Percentiles rank a stretch among this genome's conserved stretches.
These are phyloP conservation scores for Globisporangium okanoganense DNA, from an alignment of 352 stramenopile species.

Conservation along the genomic window DNA sequence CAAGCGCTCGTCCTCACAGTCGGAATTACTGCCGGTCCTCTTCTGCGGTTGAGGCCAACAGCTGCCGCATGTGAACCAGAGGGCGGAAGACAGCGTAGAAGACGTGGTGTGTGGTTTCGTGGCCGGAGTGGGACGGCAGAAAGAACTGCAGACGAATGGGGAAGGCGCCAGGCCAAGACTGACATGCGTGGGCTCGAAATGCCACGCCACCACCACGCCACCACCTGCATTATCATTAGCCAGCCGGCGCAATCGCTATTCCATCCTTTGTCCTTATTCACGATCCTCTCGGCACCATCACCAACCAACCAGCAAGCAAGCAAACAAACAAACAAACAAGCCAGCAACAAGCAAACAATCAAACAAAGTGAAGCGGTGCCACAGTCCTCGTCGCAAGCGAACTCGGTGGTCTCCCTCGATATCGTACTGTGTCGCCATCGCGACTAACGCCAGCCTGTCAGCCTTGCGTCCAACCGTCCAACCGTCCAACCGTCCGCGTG, in stretches of 20 bases:
- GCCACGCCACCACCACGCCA: background rate
- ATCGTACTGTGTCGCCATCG: too few species aligned
- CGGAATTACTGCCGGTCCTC: background rate
- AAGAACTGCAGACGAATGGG: constrained; percentile 3
- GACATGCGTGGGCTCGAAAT: background rate
- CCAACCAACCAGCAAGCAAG: background rate
- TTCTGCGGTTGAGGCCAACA: too few species aligned
- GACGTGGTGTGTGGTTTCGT: background rate
- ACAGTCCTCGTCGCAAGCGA: background rate
- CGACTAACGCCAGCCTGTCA: background rate
- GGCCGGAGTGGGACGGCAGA: background rate
- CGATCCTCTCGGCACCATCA: constrained; percentile 1
- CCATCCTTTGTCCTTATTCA: background rate
- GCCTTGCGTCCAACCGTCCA: too few species aligned
- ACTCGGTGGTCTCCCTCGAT: background rate
- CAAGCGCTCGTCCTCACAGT: background rate
- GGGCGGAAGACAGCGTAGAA: background rate
- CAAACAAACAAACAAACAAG: background rate
- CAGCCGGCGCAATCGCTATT: background rate
- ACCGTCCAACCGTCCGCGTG: background rate
- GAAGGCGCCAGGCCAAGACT: background rate
- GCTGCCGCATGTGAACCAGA: background rate
- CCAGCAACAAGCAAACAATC: background rate
- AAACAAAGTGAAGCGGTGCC: background rate
- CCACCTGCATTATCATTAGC: background rate